Base-by-base conservation (phyloP, 1,284 basidiomycete species). In the Microbotryomycetes sp. region DNA sequence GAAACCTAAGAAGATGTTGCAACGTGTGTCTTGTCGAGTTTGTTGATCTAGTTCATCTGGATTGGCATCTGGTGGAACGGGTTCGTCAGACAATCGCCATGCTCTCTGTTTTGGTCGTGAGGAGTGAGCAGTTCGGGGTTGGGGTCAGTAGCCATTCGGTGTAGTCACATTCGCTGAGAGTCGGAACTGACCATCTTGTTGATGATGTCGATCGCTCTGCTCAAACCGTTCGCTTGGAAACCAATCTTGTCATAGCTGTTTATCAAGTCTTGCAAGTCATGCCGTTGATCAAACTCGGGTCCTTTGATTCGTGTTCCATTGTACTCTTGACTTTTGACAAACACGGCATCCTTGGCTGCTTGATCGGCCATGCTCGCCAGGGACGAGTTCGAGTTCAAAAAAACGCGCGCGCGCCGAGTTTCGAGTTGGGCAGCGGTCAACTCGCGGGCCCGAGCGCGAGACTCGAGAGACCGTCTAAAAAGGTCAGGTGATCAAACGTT, bases 1-100 rank as follows among this genome's bases (percentile, higher is more conserved):
- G 78, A 94, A 99, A 56, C 96, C 96, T 47, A 99, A 85, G 76
- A 99, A 96, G 73, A 98, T 83, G 64, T 86, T 87, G 78, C 90
- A 92, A 47, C 83, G 81, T 25, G 84, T 88, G 67, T 83, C 77
- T 16, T 82, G 80, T 59, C 89, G 84, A 54, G 86, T 79, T 61
- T 82, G 79, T 2, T 82, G 81, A 66, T 81, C 78, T 15, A 77
- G 73, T 71, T 82, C 85, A 59, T 86, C 81, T 36, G 88, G 85
- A 4, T 82, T 76, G 73, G 88, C 87, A 71, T 88, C 84, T 48
- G 82, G 81, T 16, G 78, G 71, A 62, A 87, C 72, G 15, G 86
- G 85, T 49, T 91, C 89, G 70, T 92, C 86, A 4, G 88, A 89
- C 30, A 92, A 81, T 50, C 87, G 81, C 89, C 89, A 92, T 72